These are phyloP conservation scores for Xylaria curta DNA, from an alignment of 495 filamentous ascomycete genomes.

Conservation along the genomic window DNA sequence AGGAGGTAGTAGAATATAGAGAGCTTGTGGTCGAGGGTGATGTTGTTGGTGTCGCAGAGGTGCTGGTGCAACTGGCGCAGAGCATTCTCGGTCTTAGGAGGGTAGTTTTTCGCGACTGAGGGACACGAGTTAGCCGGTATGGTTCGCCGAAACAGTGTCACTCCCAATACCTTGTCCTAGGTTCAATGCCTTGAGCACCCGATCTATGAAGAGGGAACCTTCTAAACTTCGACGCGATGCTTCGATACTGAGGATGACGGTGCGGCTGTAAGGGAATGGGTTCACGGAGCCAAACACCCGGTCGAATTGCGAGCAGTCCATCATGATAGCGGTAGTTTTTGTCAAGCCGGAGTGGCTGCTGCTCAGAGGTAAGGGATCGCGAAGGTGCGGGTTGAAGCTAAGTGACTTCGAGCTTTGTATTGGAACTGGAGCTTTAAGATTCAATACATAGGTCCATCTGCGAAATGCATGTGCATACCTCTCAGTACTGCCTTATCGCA, in stretches of 20 bases:
- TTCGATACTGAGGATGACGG: conserved; percentile 63
- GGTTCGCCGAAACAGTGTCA: not conserved
- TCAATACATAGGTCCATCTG: not conserved
- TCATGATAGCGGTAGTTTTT: conserved; percentile 35
- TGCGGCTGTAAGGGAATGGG: conserved; percentile 66
- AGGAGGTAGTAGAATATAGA: conserved; percentile 82
- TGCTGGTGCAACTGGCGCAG: conserved; percentile 69
- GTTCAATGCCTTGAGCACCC: conserved; percentile 70
- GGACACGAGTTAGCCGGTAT: conserved; percentile 2
- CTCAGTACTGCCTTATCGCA: not conserved
- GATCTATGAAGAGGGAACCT: conserved; percentile 76
- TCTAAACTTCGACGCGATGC: conserved; percentile 66
- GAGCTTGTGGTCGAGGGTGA: conserved; percentile 74
- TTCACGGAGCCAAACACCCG: conserved; percentile 67
- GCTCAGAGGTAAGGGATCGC: not conserved
- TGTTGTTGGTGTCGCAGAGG: conserved; percentile 62
- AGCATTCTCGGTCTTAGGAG: conserved; percentile 67
- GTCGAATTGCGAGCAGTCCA: conserved; percentile 63
- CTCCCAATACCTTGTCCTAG: conserved; percentile 65
- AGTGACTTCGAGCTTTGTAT: not conserved
- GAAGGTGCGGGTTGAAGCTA: not conserved
- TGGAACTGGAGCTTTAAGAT: not conserved
- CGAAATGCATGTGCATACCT: not conserved
- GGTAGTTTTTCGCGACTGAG: conserved; percentile 62
- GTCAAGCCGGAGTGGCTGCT: not conserved